These are phyloP conservation scores for Pyricularia sp. DNA, from an alignment of 2,329 filamentous ascomycete genomes.

Conservation along the genomic window DNA sequence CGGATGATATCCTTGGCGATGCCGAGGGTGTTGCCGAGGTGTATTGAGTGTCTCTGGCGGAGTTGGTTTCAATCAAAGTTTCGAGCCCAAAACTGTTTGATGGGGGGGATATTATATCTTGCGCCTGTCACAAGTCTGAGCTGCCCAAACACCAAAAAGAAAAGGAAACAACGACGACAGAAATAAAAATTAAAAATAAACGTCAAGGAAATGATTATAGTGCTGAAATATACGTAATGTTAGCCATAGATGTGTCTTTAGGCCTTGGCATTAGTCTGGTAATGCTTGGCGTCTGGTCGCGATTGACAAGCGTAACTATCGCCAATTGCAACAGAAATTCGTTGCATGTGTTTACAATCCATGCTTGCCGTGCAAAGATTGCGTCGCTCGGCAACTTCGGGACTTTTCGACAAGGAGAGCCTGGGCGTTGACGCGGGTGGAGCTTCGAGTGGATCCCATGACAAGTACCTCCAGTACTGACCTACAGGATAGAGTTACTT, in stretches of 20 bases:
- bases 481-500: neutral
- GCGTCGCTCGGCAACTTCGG: neutral
- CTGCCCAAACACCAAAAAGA: no score
- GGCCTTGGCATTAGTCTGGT: neutral
- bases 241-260: neutral
- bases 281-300: neutral
- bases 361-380: neutral
- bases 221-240: neutral
- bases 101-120: neutral
- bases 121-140: neutral
- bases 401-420: neutral
- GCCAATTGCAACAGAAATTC: neutral
- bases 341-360: neutral
- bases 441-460: neutral
- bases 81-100: neutral
- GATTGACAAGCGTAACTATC: neutral
- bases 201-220: neutral
- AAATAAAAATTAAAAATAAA: no score
- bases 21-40: neutral
- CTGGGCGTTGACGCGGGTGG: neutral
- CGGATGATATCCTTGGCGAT: conserved; percentile 35
- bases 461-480: neutral
- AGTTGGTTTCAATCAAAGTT: neutral
- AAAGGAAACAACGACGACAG: neutral
- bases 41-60: neutral